Evolutionary conservation across 83 land plant genomes (phyloP).

Genomic region (Diphasiastrum complanatum): DNA sequence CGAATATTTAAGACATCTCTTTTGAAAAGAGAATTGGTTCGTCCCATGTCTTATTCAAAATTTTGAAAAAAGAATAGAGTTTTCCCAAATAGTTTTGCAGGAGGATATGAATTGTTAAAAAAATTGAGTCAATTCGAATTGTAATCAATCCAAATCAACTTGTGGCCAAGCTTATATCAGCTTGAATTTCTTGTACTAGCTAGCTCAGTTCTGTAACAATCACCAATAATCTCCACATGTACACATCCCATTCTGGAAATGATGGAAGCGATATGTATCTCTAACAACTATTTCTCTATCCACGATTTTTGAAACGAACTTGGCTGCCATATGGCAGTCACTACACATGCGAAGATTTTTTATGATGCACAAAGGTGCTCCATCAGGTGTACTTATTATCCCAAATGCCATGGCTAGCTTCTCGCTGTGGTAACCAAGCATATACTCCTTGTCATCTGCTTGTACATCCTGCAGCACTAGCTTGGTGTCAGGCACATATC

Average conservation of each 20-base stretch:
- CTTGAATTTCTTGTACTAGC: too few species aligned
- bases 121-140: too few species aligned
- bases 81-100: too few species aligned
- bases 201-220: too few species aligned
- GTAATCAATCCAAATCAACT: too few species aligned
- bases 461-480: conserved; percentile 29
- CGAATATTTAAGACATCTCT: too few species aligned
- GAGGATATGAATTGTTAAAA: too few species aligned
- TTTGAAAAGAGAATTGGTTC: too few species aligned
- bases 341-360: conserved; percentile 46
- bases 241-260: conserved; percentile 34
- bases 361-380: conserved; percentile 29
- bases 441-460: conserved; percentile 39
- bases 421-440: conserved; percentile 43
- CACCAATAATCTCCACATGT: conserved; percentile 46
- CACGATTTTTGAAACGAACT: conserved; percentile 35
- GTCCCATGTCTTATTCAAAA: too few species aligned
- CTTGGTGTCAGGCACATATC: conserved; percentile 34
- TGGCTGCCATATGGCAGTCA: conserved; percentile 41
- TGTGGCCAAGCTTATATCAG: too few species aligned
- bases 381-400: conserved; percentile 26
- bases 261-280: conserved; percentile 44
- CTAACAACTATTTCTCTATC: conserved; percentile 36
- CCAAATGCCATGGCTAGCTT: conserved; percentile 51
- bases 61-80: too few species aligned